Base-by-base conservation (phyloP, 1,139 yeast genomes). In the Hansenula anomala region DNA sequence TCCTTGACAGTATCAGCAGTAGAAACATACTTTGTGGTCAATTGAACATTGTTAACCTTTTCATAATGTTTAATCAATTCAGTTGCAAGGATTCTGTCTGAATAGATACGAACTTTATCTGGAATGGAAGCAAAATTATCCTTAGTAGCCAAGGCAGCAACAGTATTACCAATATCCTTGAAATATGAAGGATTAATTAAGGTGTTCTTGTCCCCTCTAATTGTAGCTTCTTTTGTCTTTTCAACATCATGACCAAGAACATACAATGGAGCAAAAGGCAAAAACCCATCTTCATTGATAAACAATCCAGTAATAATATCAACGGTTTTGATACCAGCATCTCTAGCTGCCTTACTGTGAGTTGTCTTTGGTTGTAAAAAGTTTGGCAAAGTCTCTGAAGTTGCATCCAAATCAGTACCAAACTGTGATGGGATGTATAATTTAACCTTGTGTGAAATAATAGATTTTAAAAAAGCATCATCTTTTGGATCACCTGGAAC, bases 381-480 rank as follows among this genome's bases (percentile, higher is more conserved):
- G 1, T 66, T 67, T 4, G 69, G 22, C 9, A 68, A 23, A 64
- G 55, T 39, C 48, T 42, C 23, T n/a, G n/a, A n/a, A n/a, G n/a
- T n/a, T n/a, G n/a, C 54, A 9, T 45, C 53, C 28, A 66, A 44
- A 37, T 76, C 76, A 30, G 63, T 53, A 34, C 87, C 87, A 49
- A 75, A 80, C 51, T 79, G 85, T 4, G 85, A 73, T 28, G 86
- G 83, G 42, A 80, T 68, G 58, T 69, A 78, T 27, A 78, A 51
- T 54, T 74, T 71, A 33, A 79, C 78, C 13, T 56, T 69, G 30
- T 70, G 67, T 15, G 53, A 54, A 8, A 54, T 52, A 3, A 72
- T 67, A 7, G 77, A 68, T 4, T 65, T 61, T 12, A 64, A 45
- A 19, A 64, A 45, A 19, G 62, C 36, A 9, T 51, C 46, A 30